A percentile compares a stretch with the other conserved stretches of the same genome.
Evolutionary conservation across 2,329 filamentous ascomycete genomes (phyloP).

Genomic region (Arthrobotrys musiformis): DNA sequence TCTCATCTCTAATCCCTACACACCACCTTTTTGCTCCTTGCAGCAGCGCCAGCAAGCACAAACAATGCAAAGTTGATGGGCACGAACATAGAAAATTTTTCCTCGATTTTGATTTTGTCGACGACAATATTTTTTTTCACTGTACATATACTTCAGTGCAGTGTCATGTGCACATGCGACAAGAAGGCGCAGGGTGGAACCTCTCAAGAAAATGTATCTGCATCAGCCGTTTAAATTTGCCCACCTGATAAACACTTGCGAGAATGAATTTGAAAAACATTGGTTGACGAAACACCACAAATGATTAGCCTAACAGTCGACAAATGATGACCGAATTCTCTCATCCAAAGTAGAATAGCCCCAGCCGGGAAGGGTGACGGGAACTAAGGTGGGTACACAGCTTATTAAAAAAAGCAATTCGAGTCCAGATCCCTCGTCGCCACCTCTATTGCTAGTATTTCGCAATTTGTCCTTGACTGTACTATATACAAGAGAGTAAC

Average conservation of each 20-base stretch:
- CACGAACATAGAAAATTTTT: conserved; percentile 20
- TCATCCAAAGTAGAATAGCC: neutral
- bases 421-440: too few relatives aligned
- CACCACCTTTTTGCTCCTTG: neutral
- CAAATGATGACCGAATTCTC: too few relatives aligned
- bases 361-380: neutral
- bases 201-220: neutral
- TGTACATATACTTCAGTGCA: neutral
- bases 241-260: neutral
- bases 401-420: neutral
- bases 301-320: too few relatives aligned
- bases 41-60: neutral
- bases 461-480: too few relatives aligned
- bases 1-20: neutral
- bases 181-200: neutral
- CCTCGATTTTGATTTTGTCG: neutral
- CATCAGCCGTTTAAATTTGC: neutral
- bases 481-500: too few relatives aligned
- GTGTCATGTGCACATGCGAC: neutral
- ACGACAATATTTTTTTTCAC: neutral
- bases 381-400: too few relatives aligned
- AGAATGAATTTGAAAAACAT: neutral
- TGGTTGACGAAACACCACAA: too few relatives aligned
- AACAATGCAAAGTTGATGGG: neutral
- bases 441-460: too few relatives aligned